These are phyloP conservation scores for Aureoboletus auriporus DNA, from an alignment of 768 basidiomycete species.

Conservation along the genomic window DNA sequence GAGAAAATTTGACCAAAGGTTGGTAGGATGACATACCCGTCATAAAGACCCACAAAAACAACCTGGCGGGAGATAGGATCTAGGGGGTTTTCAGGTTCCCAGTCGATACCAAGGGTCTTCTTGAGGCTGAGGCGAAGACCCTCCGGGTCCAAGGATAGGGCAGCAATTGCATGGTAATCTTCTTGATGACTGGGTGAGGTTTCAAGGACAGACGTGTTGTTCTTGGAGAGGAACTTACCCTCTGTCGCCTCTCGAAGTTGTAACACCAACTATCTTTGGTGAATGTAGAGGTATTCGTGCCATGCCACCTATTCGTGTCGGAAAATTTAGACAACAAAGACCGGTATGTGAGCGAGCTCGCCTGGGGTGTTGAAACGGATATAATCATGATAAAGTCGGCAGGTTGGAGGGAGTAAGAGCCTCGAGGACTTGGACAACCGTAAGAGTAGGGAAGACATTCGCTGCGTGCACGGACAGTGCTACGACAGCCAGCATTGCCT, in stretches of 20 bases:
- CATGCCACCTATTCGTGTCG: constrained; percentile 44
- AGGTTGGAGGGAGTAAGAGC: constrained; percentile 8
- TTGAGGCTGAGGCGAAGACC: constrained; percentile 68
- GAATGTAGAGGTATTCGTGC: constrained; percentile 69
- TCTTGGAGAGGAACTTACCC: constrained; percentile 38
- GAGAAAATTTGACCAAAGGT: not conserved
- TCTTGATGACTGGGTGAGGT: constrained; percentile 70
- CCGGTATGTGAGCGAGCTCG: constrained; percentile 27
- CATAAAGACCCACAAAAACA: constrained; percentile 86
- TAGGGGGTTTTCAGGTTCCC: constrained; percentile 59
- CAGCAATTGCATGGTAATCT: constrained; percentile 76
- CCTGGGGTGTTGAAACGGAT: constrained; percentile 49
- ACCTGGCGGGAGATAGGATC: constrained; percentile 67
- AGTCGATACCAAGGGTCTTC: constrained; percentile 58
- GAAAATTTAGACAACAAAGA: constrained; percentile 6
- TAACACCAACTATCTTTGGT: constrained; percentile 74
- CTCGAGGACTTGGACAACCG: constrained; percentile 18
- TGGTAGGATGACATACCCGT: constrained; percentile 55
- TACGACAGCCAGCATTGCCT: constrained; percentile 29
- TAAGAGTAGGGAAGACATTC: constrained; percentile 27
- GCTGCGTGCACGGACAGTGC: constrained; percentile 21
- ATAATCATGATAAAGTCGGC: constrained; percentile 62
- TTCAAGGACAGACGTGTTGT: constrained; percentile 1
- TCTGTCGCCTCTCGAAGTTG: constrained; percentile 72
- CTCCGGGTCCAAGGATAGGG: constrained; percentile 69